These are phyloP conservation scores for Botrytis cinerea DNA, from an alignment of 2,329 filamentous ascomycete species.

Conservation along the genomic window DNA sequence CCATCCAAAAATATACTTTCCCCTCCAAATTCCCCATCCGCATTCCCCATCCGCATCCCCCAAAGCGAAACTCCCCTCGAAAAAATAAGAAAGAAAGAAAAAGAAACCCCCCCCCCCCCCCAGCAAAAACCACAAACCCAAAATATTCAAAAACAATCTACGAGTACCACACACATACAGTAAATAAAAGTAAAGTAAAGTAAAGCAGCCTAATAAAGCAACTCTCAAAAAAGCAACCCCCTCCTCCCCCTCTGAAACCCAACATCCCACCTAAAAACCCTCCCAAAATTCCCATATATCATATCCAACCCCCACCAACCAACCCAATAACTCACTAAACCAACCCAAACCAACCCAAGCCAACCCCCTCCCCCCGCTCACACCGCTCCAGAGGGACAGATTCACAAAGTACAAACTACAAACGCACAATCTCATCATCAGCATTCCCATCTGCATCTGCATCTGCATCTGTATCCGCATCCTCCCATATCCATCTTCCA, in stretches of 20 bases:
- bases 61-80: not conserved
- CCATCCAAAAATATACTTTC: not conserved
- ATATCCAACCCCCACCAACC: not conserved
- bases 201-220: no score
- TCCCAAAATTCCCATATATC: not conserved
- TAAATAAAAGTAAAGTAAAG: no score
- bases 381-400: not conserved
- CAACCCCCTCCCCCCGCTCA: not conserved
- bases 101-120: no score
- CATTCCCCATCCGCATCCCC: not conserved
- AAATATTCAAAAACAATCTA: not conserved
- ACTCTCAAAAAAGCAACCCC: no score
- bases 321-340: no score
- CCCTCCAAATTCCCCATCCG: not conserved
- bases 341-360: no score
- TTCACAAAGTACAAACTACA: not conserved
- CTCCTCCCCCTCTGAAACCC: not conserved
- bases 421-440: slow-evolving; percentile 1
- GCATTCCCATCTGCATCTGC: not conserved
- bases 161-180: no score
- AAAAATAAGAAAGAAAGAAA: not conserved
- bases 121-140: not conserved
- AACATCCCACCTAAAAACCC: not conserved
- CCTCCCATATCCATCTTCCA: not conserved
- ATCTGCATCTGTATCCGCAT: not conserved